phyloP scores from a whole-genome alignment of 257 asterid genomes.

The Craterostigma plantagineum region DNA sequence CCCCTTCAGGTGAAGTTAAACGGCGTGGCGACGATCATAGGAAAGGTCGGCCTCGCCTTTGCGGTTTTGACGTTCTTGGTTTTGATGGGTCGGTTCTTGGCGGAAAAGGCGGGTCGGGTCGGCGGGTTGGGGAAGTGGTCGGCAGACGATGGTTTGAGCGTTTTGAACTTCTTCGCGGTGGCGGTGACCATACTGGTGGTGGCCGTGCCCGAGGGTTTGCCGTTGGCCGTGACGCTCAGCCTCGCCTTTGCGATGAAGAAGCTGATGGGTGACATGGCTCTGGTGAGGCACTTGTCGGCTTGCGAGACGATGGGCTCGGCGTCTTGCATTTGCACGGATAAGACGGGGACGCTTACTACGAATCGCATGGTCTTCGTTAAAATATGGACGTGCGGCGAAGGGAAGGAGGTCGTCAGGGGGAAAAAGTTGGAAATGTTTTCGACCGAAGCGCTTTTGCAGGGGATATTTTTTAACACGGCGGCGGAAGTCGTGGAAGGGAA shows the following conservation, averaged over 20 bases:
- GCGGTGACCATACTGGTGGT: constrained; percentile 74
- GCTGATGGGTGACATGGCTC: constrained; percentile 49
- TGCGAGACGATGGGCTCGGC: constrained; percentile 92
- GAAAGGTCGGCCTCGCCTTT: constrained; percentile 56
- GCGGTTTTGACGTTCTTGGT: constrained; percentile 49
- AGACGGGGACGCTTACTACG: constrained; percentile 73
- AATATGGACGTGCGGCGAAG: constrained; percentile 23
- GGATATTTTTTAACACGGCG: constrained; percentile 48
- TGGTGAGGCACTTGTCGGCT: constrained; percentile 55
- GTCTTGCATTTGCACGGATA: constrained; percentile 59
- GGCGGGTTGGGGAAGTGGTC: constrained; percentile 31
- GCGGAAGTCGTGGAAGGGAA: constrained; percentile 47
- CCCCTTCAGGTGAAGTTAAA: constrained; percentile 51
- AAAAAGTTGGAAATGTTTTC: constrained; percentile 5
- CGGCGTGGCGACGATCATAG: constrained; percentile 64
- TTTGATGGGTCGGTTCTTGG: constrained; percentile 29
- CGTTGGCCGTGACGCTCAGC: constrained; percentile 65
- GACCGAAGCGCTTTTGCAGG: constrained; percentile 16
- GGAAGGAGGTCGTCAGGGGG: constrained; percentile 33
- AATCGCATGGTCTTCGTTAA: constrained; percentile 60
- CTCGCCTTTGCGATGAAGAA: constrained; percentile 85
- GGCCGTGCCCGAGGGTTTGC: constrained; percentile 83
- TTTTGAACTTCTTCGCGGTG: constrained; percentile 49
- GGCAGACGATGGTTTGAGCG: constrained; percentile 19
- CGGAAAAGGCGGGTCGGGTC: constrained; percentile 20